Base-by-base conservation (phyloP, 2,329 filamentous ascomycete species). In the Xylariaceae sp. region DNA sequence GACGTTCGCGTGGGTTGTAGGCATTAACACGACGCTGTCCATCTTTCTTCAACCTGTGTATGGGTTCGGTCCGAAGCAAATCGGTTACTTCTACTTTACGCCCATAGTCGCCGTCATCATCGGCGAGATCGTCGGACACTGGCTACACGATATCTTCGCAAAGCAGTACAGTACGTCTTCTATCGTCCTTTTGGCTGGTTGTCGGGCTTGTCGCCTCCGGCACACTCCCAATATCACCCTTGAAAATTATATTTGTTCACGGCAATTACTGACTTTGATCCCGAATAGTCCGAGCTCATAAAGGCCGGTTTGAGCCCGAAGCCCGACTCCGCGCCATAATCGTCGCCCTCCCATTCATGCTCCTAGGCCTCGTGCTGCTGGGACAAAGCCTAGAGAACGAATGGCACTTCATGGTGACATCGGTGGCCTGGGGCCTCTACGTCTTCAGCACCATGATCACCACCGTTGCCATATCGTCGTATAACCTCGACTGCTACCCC, bases 61-160 rank as follows among this genome's bases (percentile, higher is more conserved):
- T 64, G 74, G 75, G 9, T 83, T 84, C 65, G 78, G 76, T 0
- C 74, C 77, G 0, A 76, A 76, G 41, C 74, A 79, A 48, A 79
- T 84, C 44, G 83, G 80, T 64, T 78, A 69, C 69, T 83, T 86
- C 65, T 86, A 87, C 71, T 85, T 87, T 67, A 80, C 82, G 0
- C 81, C 81, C 2, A 76, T 86, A 23, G 76, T 85, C 1, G 83
- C 78, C 3, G 78, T 80, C 3, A 66, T 83, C 12, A 69, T 86
- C 0, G 84, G 83, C 23, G 82, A 85, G 71, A 53, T 79, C 0
- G 67, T 73, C 3, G 83, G 84, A 5, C 84, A 86, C 69, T 85
- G 77, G 76, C 71, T 85, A 5, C 81, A 86, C 68, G 83, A 86
- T 61, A 58, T 72, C 3, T 66, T 84, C 7, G 79, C 79, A 5